phyloP scores from a whole-genome alignment of 768 basidiomycete genomes.

The Suillus americanus region DNA sequence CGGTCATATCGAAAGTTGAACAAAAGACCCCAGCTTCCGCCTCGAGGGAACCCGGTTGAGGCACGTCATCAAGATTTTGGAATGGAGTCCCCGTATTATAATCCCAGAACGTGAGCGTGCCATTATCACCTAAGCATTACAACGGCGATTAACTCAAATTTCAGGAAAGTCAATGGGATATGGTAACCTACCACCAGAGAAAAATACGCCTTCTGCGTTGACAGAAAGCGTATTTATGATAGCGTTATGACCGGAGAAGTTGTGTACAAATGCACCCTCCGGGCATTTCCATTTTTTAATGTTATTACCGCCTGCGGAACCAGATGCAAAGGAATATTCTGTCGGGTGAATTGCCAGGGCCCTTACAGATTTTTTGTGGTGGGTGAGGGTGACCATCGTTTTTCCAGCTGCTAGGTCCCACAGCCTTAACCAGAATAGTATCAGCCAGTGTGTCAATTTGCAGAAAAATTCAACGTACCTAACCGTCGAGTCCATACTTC shows the following conservation, averaged over 20 bases:
- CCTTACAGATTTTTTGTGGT: conserved; percentile 98
- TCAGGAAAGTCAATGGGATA: background rate
- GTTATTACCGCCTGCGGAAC: conserved; percentile 97
- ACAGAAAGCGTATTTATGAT: conserved; percentile 96
- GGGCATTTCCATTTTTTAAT: conserved; percentile 99
- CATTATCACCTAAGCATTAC: conserved; percentile 73
- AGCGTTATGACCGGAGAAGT: conserved; percentile 94
- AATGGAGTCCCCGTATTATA: conserved; percentile 93
- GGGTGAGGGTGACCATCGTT: conserved; percentile 94
- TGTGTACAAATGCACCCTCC: conserved; percentile 93
- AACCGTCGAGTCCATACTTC: conserved; percentile 97
- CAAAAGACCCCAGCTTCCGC: conserved; percentile 97
- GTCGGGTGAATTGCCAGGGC: conserved; percentile 93
- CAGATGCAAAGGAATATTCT: conserved; percentile 95
- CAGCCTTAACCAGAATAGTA: conserved; percentile 45
- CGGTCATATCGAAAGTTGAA: conserved; percentile 95
- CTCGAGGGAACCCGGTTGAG: conserved; percentile 97
- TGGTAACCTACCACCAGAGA: conserved; percentile 79
- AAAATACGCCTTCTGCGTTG: conserved; percentile 95
- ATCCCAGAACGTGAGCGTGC: conserved; percentile 91
- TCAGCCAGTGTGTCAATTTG: conserved; percentile 4
- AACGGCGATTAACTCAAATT: conserved; percentile 2
- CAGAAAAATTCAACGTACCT: conserved; percentile 47
- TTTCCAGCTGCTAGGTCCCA: conserved; percentile 99
- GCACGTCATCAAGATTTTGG: conserved; percentile 90